phyloP scores from a whole-genome alignment of 1,284 basidiomycete genomes.

The Inonotus obliquus region DNA sequence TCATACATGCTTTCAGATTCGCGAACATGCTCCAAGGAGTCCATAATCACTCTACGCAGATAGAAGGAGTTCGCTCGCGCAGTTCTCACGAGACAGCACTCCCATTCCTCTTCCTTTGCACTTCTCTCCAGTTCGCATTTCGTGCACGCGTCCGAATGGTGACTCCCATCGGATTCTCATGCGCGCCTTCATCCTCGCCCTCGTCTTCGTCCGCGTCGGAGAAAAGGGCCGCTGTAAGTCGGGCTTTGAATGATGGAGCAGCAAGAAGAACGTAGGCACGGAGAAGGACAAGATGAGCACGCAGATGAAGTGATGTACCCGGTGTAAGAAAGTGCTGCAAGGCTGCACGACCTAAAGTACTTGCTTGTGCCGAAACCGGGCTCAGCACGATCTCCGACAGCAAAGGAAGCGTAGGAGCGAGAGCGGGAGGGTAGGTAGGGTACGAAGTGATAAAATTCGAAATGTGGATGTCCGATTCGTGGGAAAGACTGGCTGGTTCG shows the following conservation, averaged over 20 bases:
- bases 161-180: constrained; percentile 11
- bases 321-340: constrained; percentile 55
- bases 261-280: constrained; percentile 67
- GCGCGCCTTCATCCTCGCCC: constrained; percentile 21
- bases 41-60: constrained; percentile 74
- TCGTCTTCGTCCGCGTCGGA: constrained; percentile 54
- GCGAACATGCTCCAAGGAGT: constrained; percentile 43
- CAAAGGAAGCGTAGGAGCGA: constrained; percentile 58
- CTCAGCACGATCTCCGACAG: constrained; percentile 55
- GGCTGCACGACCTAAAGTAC: constrained; percentile 55
- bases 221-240: constrained; percentile 62
- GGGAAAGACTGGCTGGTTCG: constrained; percentile 47
- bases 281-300: constrained; percentile 59
- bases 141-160: constrained; percentile 10
- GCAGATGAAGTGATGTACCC: constrained; percentile 50
- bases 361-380: constrained; percentile 52
- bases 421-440: constrained; percentile 50
- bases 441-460: constrained; percentile 49
- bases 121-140: constrained; percentile 11
- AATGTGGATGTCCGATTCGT: constrained; percentile 30
- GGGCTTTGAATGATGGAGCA: constrained; percentile 58
- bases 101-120: neutral
- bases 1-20: constrained; percentile 28
- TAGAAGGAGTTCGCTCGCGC: constrained; percentile 62
- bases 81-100: neutral